Conservation (phyloP, 495 filamentous ascomycete species). For the Achaetomiella virescens region DNA sequence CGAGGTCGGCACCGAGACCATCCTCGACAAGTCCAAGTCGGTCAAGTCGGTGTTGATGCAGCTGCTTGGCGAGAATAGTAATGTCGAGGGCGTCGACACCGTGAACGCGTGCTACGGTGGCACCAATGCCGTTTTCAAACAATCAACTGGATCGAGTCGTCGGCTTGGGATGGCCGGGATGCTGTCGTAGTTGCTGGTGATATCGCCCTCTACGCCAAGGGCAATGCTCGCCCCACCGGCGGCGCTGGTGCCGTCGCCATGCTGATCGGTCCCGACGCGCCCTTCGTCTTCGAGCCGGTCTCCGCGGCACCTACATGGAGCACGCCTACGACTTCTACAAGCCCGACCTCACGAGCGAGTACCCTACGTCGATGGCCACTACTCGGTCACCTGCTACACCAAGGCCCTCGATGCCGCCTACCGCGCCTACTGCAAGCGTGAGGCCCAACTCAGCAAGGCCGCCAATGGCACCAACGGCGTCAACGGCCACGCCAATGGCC, state of each 20-base stretch:
- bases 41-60: constrained; percentile 99
- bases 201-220: constrained; percentile 97
- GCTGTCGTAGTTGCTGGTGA: constrained; percentile 92
- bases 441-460: constrained; percentile 51
- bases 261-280: constrained; percentile 88
- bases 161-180: constrained; percentile 92
- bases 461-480: constrained; percentile 48
- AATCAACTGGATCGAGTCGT: constrained; percentile 97
- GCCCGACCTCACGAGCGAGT: constrained; percentile 95
- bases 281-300: constrained; percentile 82
- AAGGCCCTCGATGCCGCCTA: constrained; percentile 94
- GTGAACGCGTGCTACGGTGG: constrained; percentile 98
- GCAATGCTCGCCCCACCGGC: constrained; percentile 88
- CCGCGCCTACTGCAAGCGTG: constrained; percentile 86
- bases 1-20: constrained; percentile 96
- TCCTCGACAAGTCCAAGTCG: constrained; percentile 99
- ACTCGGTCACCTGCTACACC: constrained; percentile 90
- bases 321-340: constrained; percentile 99
- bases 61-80: constrained; percentile 80
- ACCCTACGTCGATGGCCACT: constrained; percentile 94
- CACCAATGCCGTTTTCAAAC: constrained; percentile 96
- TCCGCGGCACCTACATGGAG: constrained; percentile 85
- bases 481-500: constrained; percentile 40
- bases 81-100: constrained; percentile 93
- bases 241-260: constrained; percentile 93